A percentile compares a stretch with the other conserved stretches of the same genome.
phyloP scores from a whole-genome alignment of 192 early-diverging fungal species.

The Piromyces sp. region DNA sequence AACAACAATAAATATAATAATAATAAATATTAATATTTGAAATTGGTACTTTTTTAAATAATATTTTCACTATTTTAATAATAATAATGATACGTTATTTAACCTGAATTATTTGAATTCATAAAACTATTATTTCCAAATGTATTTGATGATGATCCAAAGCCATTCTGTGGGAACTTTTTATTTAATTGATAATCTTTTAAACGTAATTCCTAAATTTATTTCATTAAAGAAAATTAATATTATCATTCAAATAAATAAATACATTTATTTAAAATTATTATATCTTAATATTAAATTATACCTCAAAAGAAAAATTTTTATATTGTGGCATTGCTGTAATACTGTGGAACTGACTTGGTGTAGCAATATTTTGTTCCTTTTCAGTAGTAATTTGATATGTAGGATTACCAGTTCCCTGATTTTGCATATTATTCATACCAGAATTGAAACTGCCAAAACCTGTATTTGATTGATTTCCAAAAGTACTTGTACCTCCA shows the following conservation, averaged over 20 bases:
- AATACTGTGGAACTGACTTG: slow-evolving; percentile 40
- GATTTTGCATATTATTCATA: neutral
- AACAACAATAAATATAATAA: neutral
- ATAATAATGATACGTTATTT: neutral
- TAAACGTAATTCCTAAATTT: neutral
- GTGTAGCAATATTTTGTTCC: neutral
- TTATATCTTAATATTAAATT: neutral
- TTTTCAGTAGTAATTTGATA: neutral
- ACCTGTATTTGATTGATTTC: neutral
- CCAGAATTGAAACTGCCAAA: neutral
- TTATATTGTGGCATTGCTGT: slow-evolving; percentile 74
- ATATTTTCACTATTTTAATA: neutral
- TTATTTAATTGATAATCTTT: neutral
- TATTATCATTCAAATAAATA: too few species aligned
- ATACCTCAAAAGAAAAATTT: slow-evolving; percentile 66
- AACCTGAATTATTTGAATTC: neutral
- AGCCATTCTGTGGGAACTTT: neutral
- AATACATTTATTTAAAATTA: too few species aligned
- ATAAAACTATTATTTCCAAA: neutral
- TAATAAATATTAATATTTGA: neutral
- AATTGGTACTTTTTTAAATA: too few species aligned
- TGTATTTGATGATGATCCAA: neutral
- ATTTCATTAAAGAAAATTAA: too few species aligned
- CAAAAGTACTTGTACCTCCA: neutral
- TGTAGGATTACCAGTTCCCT: neutral